Conservation (phyloP, 305 asterid genomes). For the Fraxinus velutina region DNA sequence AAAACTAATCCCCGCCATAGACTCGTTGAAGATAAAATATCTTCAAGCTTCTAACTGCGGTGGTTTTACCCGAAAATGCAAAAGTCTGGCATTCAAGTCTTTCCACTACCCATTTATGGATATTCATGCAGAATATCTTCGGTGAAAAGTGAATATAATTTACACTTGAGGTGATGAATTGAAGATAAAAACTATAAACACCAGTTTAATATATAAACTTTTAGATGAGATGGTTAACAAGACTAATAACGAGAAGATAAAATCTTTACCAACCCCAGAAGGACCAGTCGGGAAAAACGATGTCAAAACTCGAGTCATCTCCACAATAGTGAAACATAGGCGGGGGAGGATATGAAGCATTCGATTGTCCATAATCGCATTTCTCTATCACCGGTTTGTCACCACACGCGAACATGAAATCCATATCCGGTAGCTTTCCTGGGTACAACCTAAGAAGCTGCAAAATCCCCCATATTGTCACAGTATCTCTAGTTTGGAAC, state of each 20-base stretch:
- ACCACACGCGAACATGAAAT: slow-evolving; percentile 58
- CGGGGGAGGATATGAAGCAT: slow-evolving; percentile 42
- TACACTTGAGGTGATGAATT: background rate
- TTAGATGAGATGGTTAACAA: background rate
- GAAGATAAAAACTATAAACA: background rate
- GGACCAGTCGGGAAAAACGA: slow-evolving; percentile 92
- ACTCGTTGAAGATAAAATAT: background rate
- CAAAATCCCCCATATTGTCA: slow-evolving; percentile 78
- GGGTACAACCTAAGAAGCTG: slow-evolving; percentile 82
- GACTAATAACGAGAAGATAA: slow-evolving; percentile 7
- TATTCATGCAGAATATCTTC: background rate
- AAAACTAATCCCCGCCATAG: background rate
- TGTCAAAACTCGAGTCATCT: slow-evolving; percentile 52
- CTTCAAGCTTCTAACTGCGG: background rate
- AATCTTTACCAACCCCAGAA: slow-evolving; percentile 96
- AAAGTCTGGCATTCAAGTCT: too few species aligned
- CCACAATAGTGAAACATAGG: slow-evolving; percentile 76
- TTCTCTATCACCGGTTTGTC: slow-evolving; percentile 53
- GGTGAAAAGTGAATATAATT: background rate
- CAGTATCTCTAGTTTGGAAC: slow-evolving; percentile 72
- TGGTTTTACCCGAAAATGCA: background rate
- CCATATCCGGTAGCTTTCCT: slow-evolving; percentile 62
- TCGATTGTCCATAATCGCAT: slow-evolving; percentile 20
- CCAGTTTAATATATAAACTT: background rate
- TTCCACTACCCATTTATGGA: too few species aligned